Evolutionary conservation across 2,329 filamentous ascomycete genomes (phyloP).

Genomic region (Thielaviopsis populi): DNA sequence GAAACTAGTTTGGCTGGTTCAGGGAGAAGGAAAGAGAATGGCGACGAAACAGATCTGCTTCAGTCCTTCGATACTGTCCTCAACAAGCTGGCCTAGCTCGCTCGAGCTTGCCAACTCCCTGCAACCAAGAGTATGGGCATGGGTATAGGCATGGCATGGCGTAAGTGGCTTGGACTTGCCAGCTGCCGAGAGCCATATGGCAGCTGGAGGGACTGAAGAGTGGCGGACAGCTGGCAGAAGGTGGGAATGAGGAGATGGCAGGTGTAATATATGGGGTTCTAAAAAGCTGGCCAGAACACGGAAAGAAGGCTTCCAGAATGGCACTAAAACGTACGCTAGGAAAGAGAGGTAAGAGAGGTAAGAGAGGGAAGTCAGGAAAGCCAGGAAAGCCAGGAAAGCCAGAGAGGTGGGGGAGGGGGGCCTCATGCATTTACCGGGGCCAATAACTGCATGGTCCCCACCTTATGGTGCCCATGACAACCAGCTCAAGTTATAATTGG

Average conservation of each 20-base stretch:
- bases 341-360: no score
- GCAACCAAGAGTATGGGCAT: no score
- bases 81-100: background rate
- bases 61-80: background rate
- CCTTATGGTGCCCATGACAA: background rate
- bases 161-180: background rate
- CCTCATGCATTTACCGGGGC: background rate
- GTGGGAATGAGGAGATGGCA: no score
- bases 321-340: background rate
- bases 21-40: background rate
- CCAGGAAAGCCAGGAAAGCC: no score
- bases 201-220: background rate
- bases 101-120: background rate
- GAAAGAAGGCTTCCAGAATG: constrained; percentile 2
- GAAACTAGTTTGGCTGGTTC: background rate
- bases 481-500: background rate
- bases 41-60: background rate
- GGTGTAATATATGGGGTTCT: background rate
- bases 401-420: no score
- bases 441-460: no score
- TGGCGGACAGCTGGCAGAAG: background rate
- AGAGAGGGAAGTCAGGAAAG: no score
- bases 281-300: no score
- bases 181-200: background rate
- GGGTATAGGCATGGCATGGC: background rate